Percentiles rank a stretch among this genome's conserved stretches.
phyloP scores from a whole-genome alignment of 768 basidiomycete species.

The Gyrodon lividus region DNA sequence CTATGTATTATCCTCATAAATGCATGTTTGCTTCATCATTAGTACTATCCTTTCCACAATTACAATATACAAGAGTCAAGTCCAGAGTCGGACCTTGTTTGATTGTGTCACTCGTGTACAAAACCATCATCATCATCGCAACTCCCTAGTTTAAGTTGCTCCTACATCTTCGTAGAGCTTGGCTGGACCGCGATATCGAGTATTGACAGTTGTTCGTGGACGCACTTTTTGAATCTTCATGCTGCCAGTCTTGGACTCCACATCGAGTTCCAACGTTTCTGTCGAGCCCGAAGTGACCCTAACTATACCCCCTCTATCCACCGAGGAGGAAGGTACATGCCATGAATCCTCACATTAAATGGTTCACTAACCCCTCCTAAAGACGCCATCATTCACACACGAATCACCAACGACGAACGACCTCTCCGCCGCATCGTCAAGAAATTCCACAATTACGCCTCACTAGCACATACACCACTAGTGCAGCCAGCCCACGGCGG shows the following conservation, averaged over 20 bases:
- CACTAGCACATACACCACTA: slow-evolving; percentile 50
- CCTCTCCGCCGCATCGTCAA: slow-evolving; percentile 75
- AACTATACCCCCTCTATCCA: slow-evolving; percentile 45
- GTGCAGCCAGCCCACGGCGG: slow-evolving; percentile 30
- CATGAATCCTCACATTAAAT: slow-evolving; percentile 9
- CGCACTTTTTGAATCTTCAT: too few relatives aligned
- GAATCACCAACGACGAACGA: slow-evolving; percentile 82
- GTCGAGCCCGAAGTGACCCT: slow-evolving; percentile 9
- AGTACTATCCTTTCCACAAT: background rate
- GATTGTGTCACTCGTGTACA: too few relatives aligned
- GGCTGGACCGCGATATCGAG: too few relatives aligned
- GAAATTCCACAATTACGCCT: slow-evolving; percentile 74
- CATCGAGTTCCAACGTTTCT: slow-evolving; percentile 5
- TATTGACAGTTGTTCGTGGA: too few relatives aligned
- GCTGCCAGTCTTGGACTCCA: background rate
- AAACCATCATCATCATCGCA: too few relatives aligned
- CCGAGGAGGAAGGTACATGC: slow-evolving; percentile 61
- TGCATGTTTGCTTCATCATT: background rate
- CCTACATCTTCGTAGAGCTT: too few relatives aligned
- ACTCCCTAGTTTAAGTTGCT: too few relatives aligned
- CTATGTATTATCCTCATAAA: background rate
- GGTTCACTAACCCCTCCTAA: slow-evolving; percentile 8
- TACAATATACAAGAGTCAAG: too few relatives aligned
- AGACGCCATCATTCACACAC: slow-evolving; percentile 80
- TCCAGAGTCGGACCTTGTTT: too few relatives aligned